Conservation (phyloP, 176 grass and related monocot species). For the Carex pumila region DNA sequence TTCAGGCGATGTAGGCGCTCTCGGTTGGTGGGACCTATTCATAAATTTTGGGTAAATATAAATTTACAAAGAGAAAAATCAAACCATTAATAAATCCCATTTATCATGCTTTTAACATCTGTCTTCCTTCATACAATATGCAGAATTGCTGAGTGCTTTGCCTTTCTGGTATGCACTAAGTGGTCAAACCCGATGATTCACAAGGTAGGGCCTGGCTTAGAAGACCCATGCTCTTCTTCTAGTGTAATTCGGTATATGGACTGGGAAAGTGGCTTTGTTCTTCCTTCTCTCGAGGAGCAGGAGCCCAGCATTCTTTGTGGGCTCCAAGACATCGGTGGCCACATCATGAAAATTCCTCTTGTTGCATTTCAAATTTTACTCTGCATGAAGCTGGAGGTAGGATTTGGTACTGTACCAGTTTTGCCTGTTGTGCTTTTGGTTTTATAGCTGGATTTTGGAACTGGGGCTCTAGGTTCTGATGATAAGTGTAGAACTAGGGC, state of each 20-base stretch:
- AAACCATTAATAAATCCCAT: background rate
- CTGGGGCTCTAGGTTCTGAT: background rate
- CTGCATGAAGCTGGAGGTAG: slow-evolving; percentile 94
- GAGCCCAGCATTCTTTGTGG: slow-evolving; percentile 56
- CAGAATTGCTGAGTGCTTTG: slow-evolving; percentile 95
- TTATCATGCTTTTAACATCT: background rate
- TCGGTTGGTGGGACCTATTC: slow-evolving; percentile 96
- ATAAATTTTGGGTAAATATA: slow-evolving; percentile 88
- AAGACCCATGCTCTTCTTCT: slow-evolving; percentile 78
- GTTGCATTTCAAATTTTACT: slow-evolving; percentile 84
- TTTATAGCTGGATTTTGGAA: background rate
- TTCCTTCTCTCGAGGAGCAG: slow-evolving; percentile 72
- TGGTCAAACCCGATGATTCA: slow-evolving; percentile 99
- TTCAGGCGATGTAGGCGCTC: slow-evolving; percentile 74
- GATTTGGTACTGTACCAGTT: background rate
- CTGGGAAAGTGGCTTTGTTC: slow-evolving; percentile 73
- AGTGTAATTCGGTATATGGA: slow-evolving; percentile 64
- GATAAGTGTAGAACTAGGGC: background rate
- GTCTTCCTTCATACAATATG: slow-evolving; percentile 15
- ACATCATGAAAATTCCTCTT: slow-evolving; percentile 93
- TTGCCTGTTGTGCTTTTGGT: background rate
- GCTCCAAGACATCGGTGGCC: slow-evolving; percentile 81
- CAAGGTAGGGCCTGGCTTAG: slow-evolving; percentile 33
- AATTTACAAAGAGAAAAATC: background rate
- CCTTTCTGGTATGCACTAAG: slow-evolving; percentile 91